These are phyloP conservation scores for Ampelomyces quisqualis DNA, from an alignment of 2,329 filamentous ascomycete species.

Conservation along the genomic window DNA sequence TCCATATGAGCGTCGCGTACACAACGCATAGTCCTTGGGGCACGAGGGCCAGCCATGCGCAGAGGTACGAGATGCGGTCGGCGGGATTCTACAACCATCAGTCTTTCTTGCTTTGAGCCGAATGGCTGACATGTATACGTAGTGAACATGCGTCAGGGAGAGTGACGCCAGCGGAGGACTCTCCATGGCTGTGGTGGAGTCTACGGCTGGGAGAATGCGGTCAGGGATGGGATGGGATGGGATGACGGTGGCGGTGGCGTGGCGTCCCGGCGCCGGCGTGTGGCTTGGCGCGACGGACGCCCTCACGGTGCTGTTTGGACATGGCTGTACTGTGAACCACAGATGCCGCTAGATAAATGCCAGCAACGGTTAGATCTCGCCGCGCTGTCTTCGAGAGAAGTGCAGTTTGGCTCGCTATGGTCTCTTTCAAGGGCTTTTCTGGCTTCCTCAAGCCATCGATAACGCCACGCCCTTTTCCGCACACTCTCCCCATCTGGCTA, in stretches of 20 bases:
- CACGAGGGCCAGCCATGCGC: constrained; percentile 90
- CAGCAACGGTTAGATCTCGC: not conserved
- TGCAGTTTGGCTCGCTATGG: constrained; percentile 18
- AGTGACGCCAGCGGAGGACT: constrained; percentile 74
- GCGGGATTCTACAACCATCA: constrained; percentile 69
- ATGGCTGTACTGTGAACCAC: too few species aligned
- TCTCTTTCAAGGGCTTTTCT: constrained; percentile 11
- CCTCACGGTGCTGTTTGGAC: too few species aligned
- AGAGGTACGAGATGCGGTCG: constrained; percentile 81
- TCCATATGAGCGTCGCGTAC: constrained; percentile 88
- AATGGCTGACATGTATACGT: constrained; percentile 59
- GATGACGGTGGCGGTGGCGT: constrained; percentile 15
- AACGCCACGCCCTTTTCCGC: constrained; percentile 20
- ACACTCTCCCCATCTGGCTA: constrained; percentile 7
- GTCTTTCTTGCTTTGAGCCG: constrained; percentile 10
- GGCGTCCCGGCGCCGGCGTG: constrained; percentile 7
- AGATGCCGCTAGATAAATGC: constrained; percentile 3
- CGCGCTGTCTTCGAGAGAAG: not conserved
- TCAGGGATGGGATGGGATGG: not conserved
- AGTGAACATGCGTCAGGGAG: constrained; percentile 93
- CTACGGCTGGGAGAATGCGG: not conserved
- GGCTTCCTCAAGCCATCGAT: constrained; percentile 14
- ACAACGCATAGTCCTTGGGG: constrained; percentile 88
- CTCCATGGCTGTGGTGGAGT: constrained; percentile 43
- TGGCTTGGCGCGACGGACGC: constrained; percentile 10